phyloP scores from a whole-genome alignment of 345 rosid genomes.

The Eucalyptus regnans region DNA sequence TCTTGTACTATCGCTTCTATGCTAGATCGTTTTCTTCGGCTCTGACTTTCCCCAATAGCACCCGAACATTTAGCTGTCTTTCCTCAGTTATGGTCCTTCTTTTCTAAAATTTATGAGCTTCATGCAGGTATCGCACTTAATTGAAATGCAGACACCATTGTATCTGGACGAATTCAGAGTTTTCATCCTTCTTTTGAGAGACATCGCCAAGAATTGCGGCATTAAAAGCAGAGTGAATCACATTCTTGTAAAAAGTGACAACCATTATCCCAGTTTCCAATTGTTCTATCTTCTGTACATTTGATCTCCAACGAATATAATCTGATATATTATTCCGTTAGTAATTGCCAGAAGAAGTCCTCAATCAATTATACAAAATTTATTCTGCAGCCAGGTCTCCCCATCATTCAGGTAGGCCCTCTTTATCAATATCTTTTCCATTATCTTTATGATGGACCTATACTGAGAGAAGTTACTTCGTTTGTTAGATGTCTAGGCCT shows the following conservation, averaged over 20 bases:
- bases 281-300: background rate
- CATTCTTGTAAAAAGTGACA: background rate
- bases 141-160: slow-evolving; percentile 80
- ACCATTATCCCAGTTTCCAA: background rate
- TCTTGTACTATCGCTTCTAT: background rate
- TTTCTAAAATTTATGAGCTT: background rate
- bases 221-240: background rate
- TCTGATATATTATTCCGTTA: background rate
- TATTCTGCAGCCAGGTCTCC: background rate
- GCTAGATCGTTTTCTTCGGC: background rate
- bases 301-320: background rate
- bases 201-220: background rate
- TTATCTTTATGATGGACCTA: background rate
- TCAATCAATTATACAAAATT: background rate
- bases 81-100: background rate
- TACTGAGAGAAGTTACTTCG: background rate
- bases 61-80: background rate
- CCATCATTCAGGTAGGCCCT: background rate
- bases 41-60: background rate
- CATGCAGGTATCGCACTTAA: slow-evolving; percentile 67
- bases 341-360: background rate
- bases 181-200: slow-evolving; percentile 64
- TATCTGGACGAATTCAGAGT: slow-evolving; percentile 52
- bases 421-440: background rate
- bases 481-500: background rate